These are phyloP conservation scores for Cajanus cajan DNA, from an alignment of 306 rosid genomes.

Conservation along the genomic window DNA sequence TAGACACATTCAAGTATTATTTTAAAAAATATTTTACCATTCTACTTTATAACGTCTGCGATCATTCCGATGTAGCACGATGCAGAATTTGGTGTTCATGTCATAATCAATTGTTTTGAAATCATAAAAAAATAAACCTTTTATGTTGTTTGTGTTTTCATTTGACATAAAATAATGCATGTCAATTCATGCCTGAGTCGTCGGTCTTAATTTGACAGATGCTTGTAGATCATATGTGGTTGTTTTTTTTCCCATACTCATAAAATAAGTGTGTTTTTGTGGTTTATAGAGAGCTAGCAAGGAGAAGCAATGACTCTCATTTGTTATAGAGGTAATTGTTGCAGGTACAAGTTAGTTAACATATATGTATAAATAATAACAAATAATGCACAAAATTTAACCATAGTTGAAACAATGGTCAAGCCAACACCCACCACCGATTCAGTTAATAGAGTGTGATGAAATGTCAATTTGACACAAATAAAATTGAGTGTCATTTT, in stretches of 20 bases:
- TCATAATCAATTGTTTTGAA: not conserved
- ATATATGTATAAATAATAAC: too few relatives aligned
- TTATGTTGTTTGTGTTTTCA: not conserved
- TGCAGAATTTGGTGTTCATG: not conserved
- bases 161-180: not conserved
- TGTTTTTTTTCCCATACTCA: not conserved
- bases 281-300: not conserved
- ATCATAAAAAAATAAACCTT: not conserved
- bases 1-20: too few relatives aligned
- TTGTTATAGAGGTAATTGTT: too few relatives aligned
- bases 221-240: too few relatives aligned
- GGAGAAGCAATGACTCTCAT: not conserved
- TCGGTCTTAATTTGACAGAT: too few relatives aligned
- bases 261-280: not conserved
- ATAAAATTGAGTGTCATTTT: not conserved
- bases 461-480: not conserved
- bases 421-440: not conserved
- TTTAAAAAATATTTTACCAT: too few relatives aligned
- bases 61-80: not conserved
- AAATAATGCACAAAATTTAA: too few relatives aligned
- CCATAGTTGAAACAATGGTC: not conserved
- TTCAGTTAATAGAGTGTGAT: too few relatives aligned
- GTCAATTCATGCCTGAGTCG: not conserved
- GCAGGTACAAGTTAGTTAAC: not conserved
- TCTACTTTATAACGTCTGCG: too few relatives aligned